Evolutionary conservation across 805 yeast species (phyloP).

Genomic region (Hyphopichia homilentoma): DNA sequence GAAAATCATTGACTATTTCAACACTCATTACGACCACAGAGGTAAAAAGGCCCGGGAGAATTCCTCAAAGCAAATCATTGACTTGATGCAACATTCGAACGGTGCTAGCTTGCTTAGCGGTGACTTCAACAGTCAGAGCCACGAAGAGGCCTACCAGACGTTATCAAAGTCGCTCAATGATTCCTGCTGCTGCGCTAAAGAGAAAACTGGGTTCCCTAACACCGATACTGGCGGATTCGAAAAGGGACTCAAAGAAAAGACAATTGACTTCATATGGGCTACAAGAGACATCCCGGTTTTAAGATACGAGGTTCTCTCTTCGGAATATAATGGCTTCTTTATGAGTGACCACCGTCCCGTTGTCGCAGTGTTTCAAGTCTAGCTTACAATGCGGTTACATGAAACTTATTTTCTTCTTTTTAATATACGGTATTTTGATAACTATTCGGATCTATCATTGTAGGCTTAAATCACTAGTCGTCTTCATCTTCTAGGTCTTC

Average conservation of each 20-base stretch:
- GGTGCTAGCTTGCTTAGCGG: constrained; percentile 30
- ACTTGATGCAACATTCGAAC: constrained; percentile 20
- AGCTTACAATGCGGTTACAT: constrained; percentile 1
- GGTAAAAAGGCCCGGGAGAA: constrained; percentile 30
- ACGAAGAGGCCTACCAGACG: constrained; percentile 32
- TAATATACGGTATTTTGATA: constrained; percentile 3
- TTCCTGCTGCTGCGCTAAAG: constrained; percentile 20
- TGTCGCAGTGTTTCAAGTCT: constrained; percentile 9
- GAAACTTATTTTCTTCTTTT: background rate
- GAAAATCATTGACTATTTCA: constrained; percentile 24
- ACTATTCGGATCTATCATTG: background rate
- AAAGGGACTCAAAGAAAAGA: constrained; percentile 16
- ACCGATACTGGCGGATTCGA: constrained; percentile 46
- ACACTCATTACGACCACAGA: constrained; percentile 39
- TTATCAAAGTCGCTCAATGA: constrained; percentile 19
- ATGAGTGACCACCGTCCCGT: constrained; percentile 41
- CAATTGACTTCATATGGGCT: constrained; percentile 44
- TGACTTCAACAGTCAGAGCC: constrained; percentile 34
- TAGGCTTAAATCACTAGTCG: constrained; percentile 3
- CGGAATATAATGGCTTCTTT: constrained; percentile 26
- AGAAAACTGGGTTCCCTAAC: constrained; percentile 34
- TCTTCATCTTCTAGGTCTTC: constrained; percentile 45
- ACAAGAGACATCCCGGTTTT: constrained; percentile 11
- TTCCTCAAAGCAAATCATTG: constrained; percentile 26
- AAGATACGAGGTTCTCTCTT: constrained; percentile 15